phyloP scores from a whole-genome alignment of 2,329 filamentous ascomycete species.

The Aspergillus piperis region DNA sequence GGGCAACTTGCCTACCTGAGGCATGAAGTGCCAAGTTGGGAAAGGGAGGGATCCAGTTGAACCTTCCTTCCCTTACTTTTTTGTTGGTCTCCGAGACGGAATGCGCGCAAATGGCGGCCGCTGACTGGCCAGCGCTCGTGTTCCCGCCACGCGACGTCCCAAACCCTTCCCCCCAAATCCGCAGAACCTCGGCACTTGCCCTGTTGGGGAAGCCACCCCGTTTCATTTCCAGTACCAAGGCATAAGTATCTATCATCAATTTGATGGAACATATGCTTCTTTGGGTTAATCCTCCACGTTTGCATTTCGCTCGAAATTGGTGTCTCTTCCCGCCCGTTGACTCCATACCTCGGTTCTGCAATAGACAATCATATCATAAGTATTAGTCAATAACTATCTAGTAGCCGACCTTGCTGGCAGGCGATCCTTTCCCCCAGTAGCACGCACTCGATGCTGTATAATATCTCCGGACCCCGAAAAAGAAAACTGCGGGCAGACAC shows the following conservation, averaged over 20 bases:
- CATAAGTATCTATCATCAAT: background rate
- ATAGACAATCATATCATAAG: too few relatives aligned
- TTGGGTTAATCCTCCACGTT: background rate
- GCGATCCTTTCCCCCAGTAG: too few relatives aligned
- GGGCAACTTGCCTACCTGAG: too few relatives aligned
- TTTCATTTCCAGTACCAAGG: background rate
- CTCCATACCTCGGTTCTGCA: too few relatives aligned
- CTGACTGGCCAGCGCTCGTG: constrained; percentile 1
- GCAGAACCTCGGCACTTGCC: constrained; percentile 16
- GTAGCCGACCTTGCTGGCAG: too few relatives aligned
- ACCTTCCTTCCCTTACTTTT: background rate
- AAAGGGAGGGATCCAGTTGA: background rate
- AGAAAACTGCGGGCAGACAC: too few relatives aligned
- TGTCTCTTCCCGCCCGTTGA: too few relatives aligned
- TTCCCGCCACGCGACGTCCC: constrained; percentile 7
- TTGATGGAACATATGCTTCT: background rate
- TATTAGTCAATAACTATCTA: too few relatives aligned
- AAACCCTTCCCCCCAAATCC: background rate
- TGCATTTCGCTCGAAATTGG: background rate
- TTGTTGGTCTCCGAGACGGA: background rate
- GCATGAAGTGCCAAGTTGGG: too few relatives aligned
- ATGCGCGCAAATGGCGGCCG: background rate
- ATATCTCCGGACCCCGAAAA: too few relatives aligned
- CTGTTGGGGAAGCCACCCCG: background rate
- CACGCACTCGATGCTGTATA: too few relatives aligned